These are phyloP conservation scores for Haplographium delicatum DNA, from an alignment of 495 filamentous ascomycete genomes.

Conservation along the genomic window DNA sequence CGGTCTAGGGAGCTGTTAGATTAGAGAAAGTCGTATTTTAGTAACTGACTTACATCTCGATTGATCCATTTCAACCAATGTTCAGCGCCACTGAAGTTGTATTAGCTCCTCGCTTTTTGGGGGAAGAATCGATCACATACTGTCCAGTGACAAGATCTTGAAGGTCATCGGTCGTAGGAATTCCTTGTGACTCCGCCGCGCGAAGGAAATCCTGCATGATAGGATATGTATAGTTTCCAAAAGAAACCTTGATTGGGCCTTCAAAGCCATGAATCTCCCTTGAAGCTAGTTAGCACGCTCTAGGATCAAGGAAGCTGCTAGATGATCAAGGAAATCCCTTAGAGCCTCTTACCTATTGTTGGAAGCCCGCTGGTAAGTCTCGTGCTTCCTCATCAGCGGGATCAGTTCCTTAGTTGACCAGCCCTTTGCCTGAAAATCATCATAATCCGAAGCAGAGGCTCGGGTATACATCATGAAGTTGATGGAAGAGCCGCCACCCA, in stretches of 20 bases:
- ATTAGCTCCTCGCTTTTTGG: constrained; percentile 18
- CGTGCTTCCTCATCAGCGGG: constrained; percentile 78
- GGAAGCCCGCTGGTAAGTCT: constrained; percentile 73
- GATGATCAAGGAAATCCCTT: too few species aligned
- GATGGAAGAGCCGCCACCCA: constrained; percentile 75
- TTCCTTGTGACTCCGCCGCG: constrained; percentile 71
- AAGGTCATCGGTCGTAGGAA: constrained; percentile 65
- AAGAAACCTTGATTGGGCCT: constrained; percentile 81
- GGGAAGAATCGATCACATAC: constrained; percentile 23
- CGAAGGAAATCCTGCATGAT: constrained; percentile 76
- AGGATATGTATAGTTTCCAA: constrained; percentile 69
- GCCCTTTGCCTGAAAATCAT: constrained; percentile 76
- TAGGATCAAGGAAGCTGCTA: too few species aligned
- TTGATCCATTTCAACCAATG: constrained; percentile 68
- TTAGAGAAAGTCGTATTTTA: background rate
- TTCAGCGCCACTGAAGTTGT: constrained; percentile 42
- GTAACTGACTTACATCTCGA: constrained; percentile 45
- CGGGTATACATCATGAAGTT: constrained; percentile 90
- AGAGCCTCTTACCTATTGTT: constrained; percentile 49
- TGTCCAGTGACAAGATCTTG: constrained; percentile 63
- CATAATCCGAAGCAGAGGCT: constrained; percentile 76
- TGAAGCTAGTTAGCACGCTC: background rate
- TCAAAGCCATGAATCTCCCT: constrained; percentile 72
- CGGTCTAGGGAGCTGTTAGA: constrained; percentile 40
- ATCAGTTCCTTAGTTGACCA: constrained; percentile 76